These are phyloP conservation scores for Epichloe uncinata DNA, from an alignment of 2,329 filamentous ascomycete species.

Conservation along the genomic window DNA sequence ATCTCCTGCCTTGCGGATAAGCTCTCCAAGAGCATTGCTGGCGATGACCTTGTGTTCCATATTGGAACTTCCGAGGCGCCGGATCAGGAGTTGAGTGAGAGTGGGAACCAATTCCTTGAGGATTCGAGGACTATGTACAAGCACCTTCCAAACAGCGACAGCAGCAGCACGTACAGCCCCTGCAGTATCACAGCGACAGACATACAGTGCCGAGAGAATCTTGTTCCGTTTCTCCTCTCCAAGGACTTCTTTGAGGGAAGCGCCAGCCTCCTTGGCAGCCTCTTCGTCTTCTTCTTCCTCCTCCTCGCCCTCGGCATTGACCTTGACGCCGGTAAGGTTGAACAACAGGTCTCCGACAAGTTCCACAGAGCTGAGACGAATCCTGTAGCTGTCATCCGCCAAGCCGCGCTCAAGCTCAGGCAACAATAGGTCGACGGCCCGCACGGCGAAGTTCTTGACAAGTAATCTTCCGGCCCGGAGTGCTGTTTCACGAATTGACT, in stretches of 20 bases:
- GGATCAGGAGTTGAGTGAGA: constrained; percentile 87
- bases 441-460: constrained; percentile 96
- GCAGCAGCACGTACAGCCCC: constrained; percentile 81
- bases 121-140: constrained; percentile 82
- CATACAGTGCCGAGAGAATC: constrained; percentile 91
- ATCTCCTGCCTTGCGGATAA: constrained; percentile 94
- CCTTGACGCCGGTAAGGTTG: constrained; percentile 90
- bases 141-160: constrained; percentile 89
- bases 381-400: constrained; percentile 95
- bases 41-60: constrained; percentile 99
- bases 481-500: constrained; percentile 94
- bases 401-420: constrained; percentile 92
- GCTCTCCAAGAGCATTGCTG: constrained; percentile 87
- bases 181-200: constrained; percentile 94
- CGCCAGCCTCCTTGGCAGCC: constrained; percentile 68
- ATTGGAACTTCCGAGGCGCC: constrained; percentile 84
- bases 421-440: constrained; percentile 83
- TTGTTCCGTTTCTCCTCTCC: constrained; percentile 96
- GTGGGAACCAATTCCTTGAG: constrained; percentile 93
- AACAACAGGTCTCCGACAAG: constrained; percentile 93
- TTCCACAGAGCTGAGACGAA: constrained; percentile 95
- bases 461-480: constrained; percentile 83
- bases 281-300: constrained; percentile 53
- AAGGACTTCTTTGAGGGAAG: constrained; percentile 85
- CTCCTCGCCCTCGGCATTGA: constrained; percentile 64